Conservation (phyloP, 441 rosid genomes). For the Melastoma candidum region DNA sequence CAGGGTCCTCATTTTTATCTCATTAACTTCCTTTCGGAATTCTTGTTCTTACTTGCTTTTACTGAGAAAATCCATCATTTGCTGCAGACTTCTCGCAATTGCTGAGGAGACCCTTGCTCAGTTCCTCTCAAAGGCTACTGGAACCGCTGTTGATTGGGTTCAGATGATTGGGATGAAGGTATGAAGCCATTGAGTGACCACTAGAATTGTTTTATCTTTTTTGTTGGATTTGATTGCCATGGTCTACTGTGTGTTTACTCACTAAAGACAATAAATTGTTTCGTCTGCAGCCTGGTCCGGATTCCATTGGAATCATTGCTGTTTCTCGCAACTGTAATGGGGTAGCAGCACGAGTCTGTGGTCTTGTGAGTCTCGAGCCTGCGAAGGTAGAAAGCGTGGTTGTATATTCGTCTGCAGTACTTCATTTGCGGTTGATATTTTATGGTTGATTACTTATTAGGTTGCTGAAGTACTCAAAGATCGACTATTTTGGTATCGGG, state of each 20-base stretch:
- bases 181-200: not conserved
- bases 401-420: too few species aligned
- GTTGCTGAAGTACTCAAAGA: constrained; percentile 21
- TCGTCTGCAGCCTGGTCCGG: constrained; percentile 20
- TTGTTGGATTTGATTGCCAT: too few species aligned
- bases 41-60: not conserved
- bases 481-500: constrained; percentile 17
- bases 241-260: too few species aligned
- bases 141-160: constrained; percentile 22
- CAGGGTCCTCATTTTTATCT: constrained; percentile 45
- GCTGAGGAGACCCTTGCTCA: constrained; percentile 21
- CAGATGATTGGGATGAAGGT: constrained; percentile 25
- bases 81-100: constrained; percentile 15
- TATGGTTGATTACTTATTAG: not conserved
- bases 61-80: not conserved
- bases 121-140: constrained; percentile 23
- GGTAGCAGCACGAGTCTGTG: constrained; percentile 22
- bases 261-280: too few species aligned
- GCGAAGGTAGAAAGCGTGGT: constrained; percentile 10
- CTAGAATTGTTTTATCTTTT: too few species aligned
- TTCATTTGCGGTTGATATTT: not conserved
- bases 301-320: constrained; percentile 23
- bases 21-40: not conserved
- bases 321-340: constrained; percentile 21
- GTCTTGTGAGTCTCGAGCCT: constrained; percentile 22